Conservation (phyloP, 495 filamentous ascomycete genomes). For the Bathelium albidoporum region DNA sequence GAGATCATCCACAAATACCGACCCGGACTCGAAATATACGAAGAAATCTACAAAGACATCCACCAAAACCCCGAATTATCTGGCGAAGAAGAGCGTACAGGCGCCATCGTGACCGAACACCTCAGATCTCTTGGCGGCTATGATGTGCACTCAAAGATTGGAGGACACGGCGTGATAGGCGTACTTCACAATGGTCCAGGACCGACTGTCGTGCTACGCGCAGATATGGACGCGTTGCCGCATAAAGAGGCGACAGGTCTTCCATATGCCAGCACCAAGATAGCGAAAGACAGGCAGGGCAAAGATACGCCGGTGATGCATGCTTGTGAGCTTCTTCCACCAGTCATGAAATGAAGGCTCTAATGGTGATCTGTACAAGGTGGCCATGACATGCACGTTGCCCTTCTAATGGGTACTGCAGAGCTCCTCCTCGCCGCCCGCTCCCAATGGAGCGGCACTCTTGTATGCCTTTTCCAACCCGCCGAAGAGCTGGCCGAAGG, state of each 20-base stretch:
- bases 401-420: constrained; percentile 41
- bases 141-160: neutral
- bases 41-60: constrained; percentile 4
- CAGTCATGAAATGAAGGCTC: neutral
- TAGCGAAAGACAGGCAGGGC: neutral
- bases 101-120: neutral
- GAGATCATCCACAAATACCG: neutral
- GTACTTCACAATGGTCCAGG: constrained; percentile 11
- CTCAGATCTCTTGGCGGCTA: neutral
- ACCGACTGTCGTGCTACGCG: constrained; percentile 1
- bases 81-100: neutral
- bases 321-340: constrained; percentile 8
- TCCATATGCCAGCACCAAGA: constrained; percentile 6
- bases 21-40: neutral
- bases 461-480: constrained; percentile 47
- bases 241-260: constrained; percentile 5
- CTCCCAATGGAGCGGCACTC: constrained; percentile 39
- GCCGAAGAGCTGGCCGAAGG: constrained; percentile 43
- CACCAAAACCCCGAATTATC: constrained; percentile 8
- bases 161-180: constrained; percentile 7
- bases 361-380: constrained; percentile 9
- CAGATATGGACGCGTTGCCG: constrained; percentile 9
- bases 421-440: constrained; percentile 30
- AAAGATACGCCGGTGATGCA: constrained; percentile 12
- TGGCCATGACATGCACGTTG: constrained; percentile 50